Conservation (phyloP, 2,329 filamentous ascomycete genomes). For the Exophiala bonariae region DNA sequence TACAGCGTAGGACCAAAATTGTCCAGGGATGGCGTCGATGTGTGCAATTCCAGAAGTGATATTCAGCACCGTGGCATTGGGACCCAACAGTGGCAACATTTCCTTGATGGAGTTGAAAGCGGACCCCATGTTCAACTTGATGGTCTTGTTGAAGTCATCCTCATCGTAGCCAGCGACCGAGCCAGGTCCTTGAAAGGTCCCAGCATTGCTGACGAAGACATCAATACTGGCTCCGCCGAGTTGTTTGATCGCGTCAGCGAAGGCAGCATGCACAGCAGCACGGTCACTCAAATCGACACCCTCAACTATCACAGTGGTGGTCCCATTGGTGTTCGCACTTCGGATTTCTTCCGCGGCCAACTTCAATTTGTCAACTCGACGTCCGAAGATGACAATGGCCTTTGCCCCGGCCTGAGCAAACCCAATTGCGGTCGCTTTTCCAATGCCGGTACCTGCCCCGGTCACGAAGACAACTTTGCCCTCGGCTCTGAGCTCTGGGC, state of each 20-base stretch:
- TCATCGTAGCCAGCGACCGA: slow-evolving; percentile 6
- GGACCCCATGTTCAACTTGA: slow-evolving; percentile 13
- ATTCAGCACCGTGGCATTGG: slow-evolving; percentile 12
- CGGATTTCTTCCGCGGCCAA: slow-evolving; percentile 15
- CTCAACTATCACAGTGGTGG: slow-evolving; percentile 4
- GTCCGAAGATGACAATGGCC: slow-evolving; percentile 54
- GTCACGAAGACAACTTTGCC: slow-evolving; percentile 51
- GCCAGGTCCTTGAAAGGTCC: not conserved
- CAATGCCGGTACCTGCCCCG: slow-evolving; percentile 57
- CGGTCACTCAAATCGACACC: slow-evolving; percentile 9
- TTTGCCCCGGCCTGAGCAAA: slow-evolving; percentile 57
- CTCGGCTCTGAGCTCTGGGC: slow-evolving; percentile 30
- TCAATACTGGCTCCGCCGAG: slow-evolving; percentile 6
- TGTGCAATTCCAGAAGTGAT: slow-evolving; percentile 14
- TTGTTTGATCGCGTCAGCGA: slow-evolving; percentile 7
- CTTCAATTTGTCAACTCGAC: slow-evolving; percentile 29
- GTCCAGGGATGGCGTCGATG: slow-evolving; percentile 5
- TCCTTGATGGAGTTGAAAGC: slow-evolving; percentile 17
- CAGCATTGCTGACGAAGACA: slow-evolving; percentile 15
- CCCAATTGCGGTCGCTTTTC: slow-evolving; percentile 54
- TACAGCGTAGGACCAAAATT: slow-evolving; percentile 35
- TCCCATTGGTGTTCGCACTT: slow-evolving; percentile 10
- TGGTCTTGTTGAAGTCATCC: slow-evolving; percentile 7
- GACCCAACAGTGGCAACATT: slow-evolving; percentile 8
- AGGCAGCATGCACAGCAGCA: slow-evolving; percentile 7